Evolutionary conservation across 768 basidiomycete species (phyloP).

Genomic region (Galerina sulciceps): DNA sequence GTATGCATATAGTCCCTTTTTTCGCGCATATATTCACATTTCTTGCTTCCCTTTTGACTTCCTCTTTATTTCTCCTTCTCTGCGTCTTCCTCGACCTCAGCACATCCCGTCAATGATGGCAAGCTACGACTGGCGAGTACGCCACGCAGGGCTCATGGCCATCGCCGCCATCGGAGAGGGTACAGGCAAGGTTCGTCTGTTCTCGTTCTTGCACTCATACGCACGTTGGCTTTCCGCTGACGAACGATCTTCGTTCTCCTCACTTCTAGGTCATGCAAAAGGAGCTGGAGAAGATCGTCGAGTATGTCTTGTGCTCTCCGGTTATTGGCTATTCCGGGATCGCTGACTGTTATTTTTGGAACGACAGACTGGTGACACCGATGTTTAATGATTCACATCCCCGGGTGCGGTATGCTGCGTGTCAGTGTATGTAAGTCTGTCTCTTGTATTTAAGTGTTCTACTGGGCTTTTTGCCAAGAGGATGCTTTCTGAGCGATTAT

Average conservation of each 20-base stretch:
- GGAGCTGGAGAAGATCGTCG: slow-evolving; percentile 80
- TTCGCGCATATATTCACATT: background rate
- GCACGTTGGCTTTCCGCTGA: background rate
- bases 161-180: slow-evolving; percentile 88
- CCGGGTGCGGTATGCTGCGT: slow-evolving; percentile 74
- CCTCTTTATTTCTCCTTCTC: background rate
- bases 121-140: slow-evolving; percentile 81
- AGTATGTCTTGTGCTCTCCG: slow-evolving; percentile 48
- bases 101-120: slow-evolving; percentile 83
- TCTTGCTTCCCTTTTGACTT: background rate
- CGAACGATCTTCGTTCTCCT: slow-evolving; percentile 3
- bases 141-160: slow-evolving; percentile 88
- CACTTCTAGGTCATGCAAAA: slow-evolving; percentile 71
- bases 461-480: background rate
- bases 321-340: background rate
- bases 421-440: slow-evolving; percentile 79
- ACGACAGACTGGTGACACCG: slow-evolving; percentile 67
- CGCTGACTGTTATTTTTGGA: background rate
- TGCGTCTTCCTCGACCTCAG: slow-evolving; percentile 21
- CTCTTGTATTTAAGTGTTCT: background rate
- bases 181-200: slow-evolving; percentile 67
- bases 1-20: slow-evolving; percentile 21
- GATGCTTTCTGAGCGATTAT: background rate
- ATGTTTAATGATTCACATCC: slow-evolving; percentile 84
- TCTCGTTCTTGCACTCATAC: background rate